phyloP scores from a whole-genome alignment of 345 rosid genomes.

The Bruguiera parviflora region DNA sequence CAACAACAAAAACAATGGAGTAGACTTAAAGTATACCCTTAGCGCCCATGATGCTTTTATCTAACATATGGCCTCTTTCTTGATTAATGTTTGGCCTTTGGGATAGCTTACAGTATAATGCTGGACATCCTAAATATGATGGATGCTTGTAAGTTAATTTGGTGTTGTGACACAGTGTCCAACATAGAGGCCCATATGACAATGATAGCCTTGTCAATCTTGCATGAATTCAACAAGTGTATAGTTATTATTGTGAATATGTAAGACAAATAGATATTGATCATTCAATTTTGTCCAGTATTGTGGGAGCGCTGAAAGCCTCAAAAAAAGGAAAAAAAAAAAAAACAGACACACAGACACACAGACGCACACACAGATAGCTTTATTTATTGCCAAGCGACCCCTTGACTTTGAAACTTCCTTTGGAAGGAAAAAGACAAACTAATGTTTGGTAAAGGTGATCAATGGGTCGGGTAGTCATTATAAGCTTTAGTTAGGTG shows the following conservation, averaged over 20 bases:
- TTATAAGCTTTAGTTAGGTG: not conserved
- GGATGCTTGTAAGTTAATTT: constrained; percentile 6
- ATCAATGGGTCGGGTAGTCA: not conserved
- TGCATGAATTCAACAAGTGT: not conserved
- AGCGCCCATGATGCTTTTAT: not conserved
- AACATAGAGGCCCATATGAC: constrained; percentile 6
- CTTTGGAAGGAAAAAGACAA: not conserved
- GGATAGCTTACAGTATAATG: not conserved
- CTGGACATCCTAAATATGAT: not conserved
- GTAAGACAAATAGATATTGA: not conserved
- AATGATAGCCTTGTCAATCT: constrained; percentile 8
- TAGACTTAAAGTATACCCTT: not conserved
- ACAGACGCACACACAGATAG: not conserved
- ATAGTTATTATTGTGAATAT: not conserved
- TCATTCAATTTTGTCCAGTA: constrained; percentile 3
- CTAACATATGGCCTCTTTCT: not conserved
- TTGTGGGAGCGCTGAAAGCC: not conserved
- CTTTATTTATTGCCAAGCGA: not conserved
- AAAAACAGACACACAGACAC: too few relatives aligned
- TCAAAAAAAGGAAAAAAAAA: not conserved
- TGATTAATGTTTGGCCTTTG: not conserved
- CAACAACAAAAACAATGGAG: not conserved
- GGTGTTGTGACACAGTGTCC: not conserved
- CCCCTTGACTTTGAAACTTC: constrained; percentile 7
- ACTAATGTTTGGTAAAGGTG: not conserved